Evolutionary conservation across 345 rosid genomes (phyloP).

Genomic region (Raphanus raphanistrum): DNA sequence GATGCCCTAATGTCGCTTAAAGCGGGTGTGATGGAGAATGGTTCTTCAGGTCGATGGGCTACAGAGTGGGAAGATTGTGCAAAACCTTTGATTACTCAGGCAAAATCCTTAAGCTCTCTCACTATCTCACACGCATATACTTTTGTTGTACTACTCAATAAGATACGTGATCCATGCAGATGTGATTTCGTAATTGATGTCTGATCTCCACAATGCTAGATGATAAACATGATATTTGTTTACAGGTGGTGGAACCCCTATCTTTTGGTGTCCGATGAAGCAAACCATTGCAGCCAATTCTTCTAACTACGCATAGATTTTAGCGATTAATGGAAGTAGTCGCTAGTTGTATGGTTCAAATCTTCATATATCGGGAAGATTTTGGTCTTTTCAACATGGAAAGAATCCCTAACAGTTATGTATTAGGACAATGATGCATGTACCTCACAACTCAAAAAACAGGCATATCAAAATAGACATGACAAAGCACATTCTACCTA

Average conservation of each 20-base stretch:
- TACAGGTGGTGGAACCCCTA: neutral
- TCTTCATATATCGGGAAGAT: neutral
- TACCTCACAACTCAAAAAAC: too few species aligned
- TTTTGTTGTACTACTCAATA: constrained; percentile 2
- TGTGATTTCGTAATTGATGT: constrained; percentile 10
- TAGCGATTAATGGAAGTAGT: neutral
- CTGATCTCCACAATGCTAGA: neutral
- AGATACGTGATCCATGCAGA: constrained; percentile 27
- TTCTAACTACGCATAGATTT: neutral
- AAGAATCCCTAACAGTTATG: neutral
- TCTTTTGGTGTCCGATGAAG: neutral
- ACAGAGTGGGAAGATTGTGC: constrained; percentile 94
- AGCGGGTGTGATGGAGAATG: constrained; percentile 63
- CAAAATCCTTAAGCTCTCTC: constrained; percentile 19
- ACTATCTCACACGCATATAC: neutral
- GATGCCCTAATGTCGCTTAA: constrained; percentile 56
- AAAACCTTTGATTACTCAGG: constrained; percentile 67
- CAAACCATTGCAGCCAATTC: neutral
- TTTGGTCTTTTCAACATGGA: neutral
- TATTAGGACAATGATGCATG: too few species aligned
- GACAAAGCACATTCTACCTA: neutral
- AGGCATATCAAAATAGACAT: neutral
- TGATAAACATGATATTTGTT: neutral
- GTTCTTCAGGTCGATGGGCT: constrained; percentile 78
- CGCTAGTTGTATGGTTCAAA: neutral